Conservation (phyloP, 352 stramenopile species). For the Phytophthora hybrid region DNA sequence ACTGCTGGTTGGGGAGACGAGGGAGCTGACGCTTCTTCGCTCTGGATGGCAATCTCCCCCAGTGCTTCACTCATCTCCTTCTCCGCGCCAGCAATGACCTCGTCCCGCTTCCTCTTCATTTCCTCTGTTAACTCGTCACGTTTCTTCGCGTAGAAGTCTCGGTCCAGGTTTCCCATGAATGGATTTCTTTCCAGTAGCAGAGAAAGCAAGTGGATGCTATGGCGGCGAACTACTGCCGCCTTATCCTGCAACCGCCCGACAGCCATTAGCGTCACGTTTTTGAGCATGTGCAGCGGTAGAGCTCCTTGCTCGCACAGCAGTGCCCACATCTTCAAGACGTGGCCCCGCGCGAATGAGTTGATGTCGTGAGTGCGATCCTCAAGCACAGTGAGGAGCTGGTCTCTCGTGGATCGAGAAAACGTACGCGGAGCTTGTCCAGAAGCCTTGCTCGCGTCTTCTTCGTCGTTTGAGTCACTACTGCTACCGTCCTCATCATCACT, state of each 20-base stretch:
- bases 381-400: slow-evolving; percentile 90
- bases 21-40: neutral
- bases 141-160: slow-evolving; percentile 84
- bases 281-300: slow-evolving; percentile 90
- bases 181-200: slow-evolving; percentile 94
- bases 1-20: slow-evolving; percentile 11
- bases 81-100: slow-evolving; percentile 87
- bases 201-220: slow-evolving; percentile 90
- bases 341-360: slow-evolving; percentile 93
- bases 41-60: slow-evolving; percentile 32
- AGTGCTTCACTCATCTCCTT: slow-evolving; percentile 72
- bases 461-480: slow-evolving; percentile 33
- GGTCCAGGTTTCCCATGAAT: slow-evolving; percentile 93
- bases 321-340: slow-evolving; percentile 93
- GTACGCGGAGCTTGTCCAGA: slow-evolving; percentile 38
- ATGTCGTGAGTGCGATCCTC: slow-evolving; percentile 91
- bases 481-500: slow-evolving; percentile 39
- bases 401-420: slow-evolving; percentile 70
- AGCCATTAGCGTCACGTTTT: slow-evolving; percentile 79
- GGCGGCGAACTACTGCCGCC: slow-evolving; percentile 92
- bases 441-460: slow-evolving; percentile 30
- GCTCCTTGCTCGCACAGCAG: slow-evolving; percentile 85
- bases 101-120: slow-evolving; percentile 67
- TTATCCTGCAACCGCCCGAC: slow-evolving; percentile 94
- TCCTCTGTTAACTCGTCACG: slow-evolving; percentile 72